phyloP scores from a whole-genome alignment of 2,329 filamentous ascomycete species.

The Cladosporium sp. region DNA sequence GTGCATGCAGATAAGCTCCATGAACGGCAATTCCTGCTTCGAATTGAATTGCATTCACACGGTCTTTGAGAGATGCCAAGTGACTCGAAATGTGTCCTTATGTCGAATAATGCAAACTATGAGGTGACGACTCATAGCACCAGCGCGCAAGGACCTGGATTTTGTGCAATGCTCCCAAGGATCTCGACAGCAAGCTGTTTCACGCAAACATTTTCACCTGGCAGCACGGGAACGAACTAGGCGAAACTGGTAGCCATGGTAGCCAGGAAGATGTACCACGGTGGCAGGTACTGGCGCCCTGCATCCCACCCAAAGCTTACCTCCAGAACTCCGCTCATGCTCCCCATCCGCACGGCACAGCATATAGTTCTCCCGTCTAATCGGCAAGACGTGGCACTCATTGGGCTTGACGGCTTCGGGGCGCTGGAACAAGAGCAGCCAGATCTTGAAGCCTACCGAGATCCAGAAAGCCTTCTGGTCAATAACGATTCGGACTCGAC shows the following conservation, averaged over 20 bases:
- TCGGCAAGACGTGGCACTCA: not conserved
- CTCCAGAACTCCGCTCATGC: not conserved
- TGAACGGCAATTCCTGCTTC: not conserved
- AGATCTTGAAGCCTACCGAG: not conserved
- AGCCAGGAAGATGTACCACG: not conserved
- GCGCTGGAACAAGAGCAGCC: not conserved
- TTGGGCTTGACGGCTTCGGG: not conserved
- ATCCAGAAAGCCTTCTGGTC: slow-evolving; percentile 2
- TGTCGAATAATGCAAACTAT: not conserved
- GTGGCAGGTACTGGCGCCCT: not conserved
- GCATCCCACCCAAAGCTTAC: slow-evolving; percentile 11
- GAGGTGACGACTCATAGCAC: not conserved
- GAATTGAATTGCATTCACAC: not conserved
- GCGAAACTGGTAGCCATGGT: not conserved
- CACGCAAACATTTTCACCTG: not conserved
- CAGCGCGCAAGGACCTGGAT: not conserved
- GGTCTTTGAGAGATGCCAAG: not conserved
- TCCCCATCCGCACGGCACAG: slow-evolving; percentile 12
- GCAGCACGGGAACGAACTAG: not conserved
- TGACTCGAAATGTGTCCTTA: not conserved
- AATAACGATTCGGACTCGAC: not conserved
- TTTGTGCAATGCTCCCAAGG: not conserved
- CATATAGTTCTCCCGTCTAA: not conserved
- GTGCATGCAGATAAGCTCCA: not conserved
- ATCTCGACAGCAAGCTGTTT: not conserved